phyloP scores from a whole-genome alignment of 805 yeast species.

The Metschnikowia borealis region DNA sequence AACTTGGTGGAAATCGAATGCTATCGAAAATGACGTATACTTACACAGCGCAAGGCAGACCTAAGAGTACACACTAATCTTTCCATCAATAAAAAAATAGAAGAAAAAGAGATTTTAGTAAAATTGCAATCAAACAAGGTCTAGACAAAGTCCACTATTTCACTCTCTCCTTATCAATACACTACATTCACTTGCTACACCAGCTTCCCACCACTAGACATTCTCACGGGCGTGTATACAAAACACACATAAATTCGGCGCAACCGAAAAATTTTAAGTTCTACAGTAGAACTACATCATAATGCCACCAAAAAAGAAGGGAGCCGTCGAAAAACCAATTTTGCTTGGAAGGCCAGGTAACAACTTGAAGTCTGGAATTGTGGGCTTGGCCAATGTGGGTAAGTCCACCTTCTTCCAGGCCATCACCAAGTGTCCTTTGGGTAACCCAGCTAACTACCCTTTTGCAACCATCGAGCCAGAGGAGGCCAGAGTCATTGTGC shows the following conservation, averaged over 20 bases:
- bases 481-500: conserved; percentile 38
- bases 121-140: too few relatives aligned
- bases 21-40: background rate
- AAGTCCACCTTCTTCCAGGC: conserved; percentile 23
- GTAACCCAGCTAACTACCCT: conserved; percentile 48
- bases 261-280: conserved; percentile 15
- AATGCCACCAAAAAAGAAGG: conserved; percentile 77
- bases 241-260: conserved; percentile 8
- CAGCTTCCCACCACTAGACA: background rate
- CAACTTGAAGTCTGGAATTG: conserved; percentile 40
- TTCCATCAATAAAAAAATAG: background rate
- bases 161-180: background rate
- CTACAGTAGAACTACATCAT: conserved; percentile 1
- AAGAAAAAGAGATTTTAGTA: background rate
- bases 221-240: conserved; percentile 5
- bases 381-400: conserved; percentile 30
- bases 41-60: background rate
- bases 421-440: conserved; percentile 22
- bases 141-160: background rate
- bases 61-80: background rate
- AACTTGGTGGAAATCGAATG: background rate
- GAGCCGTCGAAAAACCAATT: conserved; percentile 61
- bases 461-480: conserved; percentile 76
- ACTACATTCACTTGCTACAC: background rate
- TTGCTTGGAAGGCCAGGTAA: conserved; percentile 48